These are phyloP conservation scores for Hypomontagnella submonticulosa DNA, from an alignment of 495 filamentous ascomycete species.

Conservation along the genomic window DNA sequence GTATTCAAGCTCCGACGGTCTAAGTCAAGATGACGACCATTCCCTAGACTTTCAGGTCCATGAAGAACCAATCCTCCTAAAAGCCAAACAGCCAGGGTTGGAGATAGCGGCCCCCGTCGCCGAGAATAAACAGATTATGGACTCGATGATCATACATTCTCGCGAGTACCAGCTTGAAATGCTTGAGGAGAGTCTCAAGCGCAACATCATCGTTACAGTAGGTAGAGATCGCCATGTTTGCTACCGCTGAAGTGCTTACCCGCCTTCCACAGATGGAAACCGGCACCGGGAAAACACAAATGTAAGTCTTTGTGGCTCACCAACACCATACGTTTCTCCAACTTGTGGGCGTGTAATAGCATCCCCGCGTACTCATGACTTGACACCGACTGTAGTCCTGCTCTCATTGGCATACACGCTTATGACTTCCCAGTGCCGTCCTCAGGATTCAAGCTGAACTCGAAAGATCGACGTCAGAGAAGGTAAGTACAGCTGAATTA, in stretches of 20 bases:
- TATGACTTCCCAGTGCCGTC: constrained; percentile 68
- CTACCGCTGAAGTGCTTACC: constrained; percentile 7
- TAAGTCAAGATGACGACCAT: constrained; percentile 19
- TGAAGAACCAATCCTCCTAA: neutral
- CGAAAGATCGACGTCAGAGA: constrained; percentile 65
- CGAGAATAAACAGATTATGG: constrained; percentile 10
- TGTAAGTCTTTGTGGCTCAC: constrained; percentile 65
- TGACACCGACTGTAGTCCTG: neutral
- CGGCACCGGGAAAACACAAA: constrained; percentile 89
- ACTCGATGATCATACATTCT: constrained; percentile 52
- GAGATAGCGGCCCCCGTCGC: neutral
- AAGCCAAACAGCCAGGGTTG: neutral
- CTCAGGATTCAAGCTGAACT: constrained; percentile 81
- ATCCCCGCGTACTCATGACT: neutral
- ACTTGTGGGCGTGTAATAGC: neutral
- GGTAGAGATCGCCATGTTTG: constrained; percentile 34
- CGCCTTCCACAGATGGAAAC: constrained; percentile 80
- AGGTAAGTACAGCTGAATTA: constrained; percentile 60
- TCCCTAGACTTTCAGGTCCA: constrained; percentile 5
- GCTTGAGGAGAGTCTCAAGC: constrained; percentile 80
- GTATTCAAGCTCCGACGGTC: constrained; percentile 9
- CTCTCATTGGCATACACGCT: constrained; percentile 8
- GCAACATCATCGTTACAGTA: constrained; percentile 88
- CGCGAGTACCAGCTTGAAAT: constrained; percentile 91
- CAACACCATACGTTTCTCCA: constrained; percentile 4